Evolutionary conservation across 2,329 filamentous ascomycete genomes (phyloP).

Genomic region (Tolypocladium ophioglossoides): DNA sequence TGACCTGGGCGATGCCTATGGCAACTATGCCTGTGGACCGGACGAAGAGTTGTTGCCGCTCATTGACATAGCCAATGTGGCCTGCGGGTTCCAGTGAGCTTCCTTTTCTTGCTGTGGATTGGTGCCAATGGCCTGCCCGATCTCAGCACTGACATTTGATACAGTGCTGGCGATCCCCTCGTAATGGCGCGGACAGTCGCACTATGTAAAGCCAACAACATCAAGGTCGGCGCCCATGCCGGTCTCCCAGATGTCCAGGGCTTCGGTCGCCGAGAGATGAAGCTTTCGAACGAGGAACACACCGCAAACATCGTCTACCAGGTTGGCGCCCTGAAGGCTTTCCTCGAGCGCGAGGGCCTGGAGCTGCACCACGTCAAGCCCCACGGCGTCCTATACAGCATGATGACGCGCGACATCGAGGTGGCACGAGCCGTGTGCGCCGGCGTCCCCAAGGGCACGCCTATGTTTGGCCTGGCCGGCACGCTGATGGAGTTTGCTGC

Average conservation of each 20-base stretch:
- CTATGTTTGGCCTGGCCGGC: slow-evolving; percentile 15
- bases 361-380: slow-evolving; percentile 10
- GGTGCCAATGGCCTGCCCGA: slow-evolving; percentile 26
- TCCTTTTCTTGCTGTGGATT: slow-evolving; percentile 15
- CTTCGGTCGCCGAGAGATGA: slow-evolving; percentile 11
- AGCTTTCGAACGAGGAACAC: slow-evolving; percentile 7
- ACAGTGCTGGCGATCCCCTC: slow-evolving; percentile 8
- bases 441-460: slow-evolving; percentile 11
- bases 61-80: neutral
- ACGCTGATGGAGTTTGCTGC: slow-evolving; percentile 15
- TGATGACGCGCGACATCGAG: slow-evolving; percentile 14
- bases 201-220: slow-evolving; percentile 7
- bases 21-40: slow-evolving; percentile 37
- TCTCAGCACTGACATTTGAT: neutral
- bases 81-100: neutral
- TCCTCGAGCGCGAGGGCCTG: slow-evolving; percentile 7
- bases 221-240: slow-evolving; percentile 8
- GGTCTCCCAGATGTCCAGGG: slow-evolving; percentile 9
- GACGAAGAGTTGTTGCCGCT: slow-evolving; percentile 33
- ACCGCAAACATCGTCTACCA: slow-evolving; percentile 9
- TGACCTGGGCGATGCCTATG: slow-evolving; percentile 35
- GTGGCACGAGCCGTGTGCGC: slow-evolving; percentile 14
- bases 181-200: slow-evolving; percentile 9
- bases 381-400: slow-evolving; percentile 16
- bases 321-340: slow-evolving; percentile 6